Base-by-base conservation (phyloP, 192 early-diverging fungal species). In the Phlyctochytrium planicorne region DNA sequence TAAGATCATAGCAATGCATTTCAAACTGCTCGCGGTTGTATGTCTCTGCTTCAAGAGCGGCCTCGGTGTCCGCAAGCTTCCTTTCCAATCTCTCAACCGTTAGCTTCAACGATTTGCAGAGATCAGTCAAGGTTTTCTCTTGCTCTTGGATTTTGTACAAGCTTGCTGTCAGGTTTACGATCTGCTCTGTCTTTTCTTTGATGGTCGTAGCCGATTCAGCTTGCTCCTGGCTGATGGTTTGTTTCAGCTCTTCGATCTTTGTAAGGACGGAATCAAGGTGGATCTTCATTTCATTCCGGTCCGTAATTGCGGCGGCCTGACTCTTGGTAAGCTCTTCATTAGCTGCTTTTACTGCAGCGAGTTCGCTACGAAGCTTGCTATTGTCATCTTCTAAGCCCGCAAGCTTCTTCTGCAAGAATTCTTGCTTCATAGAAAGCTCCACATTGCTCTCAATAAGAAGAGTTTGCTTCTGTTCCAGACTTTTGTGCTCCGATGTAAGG, bases 1-100 rank as follows among this genome's bases (percentile, higher is more conserved):
- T 67, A 52, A 78, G 73, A n/a, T 79, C 77, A 52, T 81, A 66
- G 2, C 78, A 63, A 35, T 77, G 67, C 2, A 67, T 63, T 53
- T 84, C 79, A 24, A 84, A 65, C 23, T 64, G 65, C 65, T 84
- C 82, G n/a, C 73, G 65, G 60, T 70, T 71, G 25, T 59, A 34
- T 14, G 75, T 74, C 65, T 80, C 76, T 0, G 62, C 68, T n/a
- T 65, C 59, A 2, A 80, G 66, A 32, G 61, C 53, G n/a, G 57
- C 59, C 47, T 78, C 64, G 31, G 73, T 73, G 27, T 63, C 74
- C 1, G 40, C 35, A 25, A 79, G 63, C 27, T 79, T 70, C 16
- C 2, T 30, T 31, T 79, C 75, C 32, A 82, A 57, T 37, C 61
- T 52, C n/a, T 70, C 75, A 17, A 82, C 67, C n/a, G 69, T 31